Evolutionary conservation across 2,329 filamentous ascomycete species (phyloP), one percentile per base, ranked within the genome.

Genomic region (Tolypocladium sp.): DNA sequence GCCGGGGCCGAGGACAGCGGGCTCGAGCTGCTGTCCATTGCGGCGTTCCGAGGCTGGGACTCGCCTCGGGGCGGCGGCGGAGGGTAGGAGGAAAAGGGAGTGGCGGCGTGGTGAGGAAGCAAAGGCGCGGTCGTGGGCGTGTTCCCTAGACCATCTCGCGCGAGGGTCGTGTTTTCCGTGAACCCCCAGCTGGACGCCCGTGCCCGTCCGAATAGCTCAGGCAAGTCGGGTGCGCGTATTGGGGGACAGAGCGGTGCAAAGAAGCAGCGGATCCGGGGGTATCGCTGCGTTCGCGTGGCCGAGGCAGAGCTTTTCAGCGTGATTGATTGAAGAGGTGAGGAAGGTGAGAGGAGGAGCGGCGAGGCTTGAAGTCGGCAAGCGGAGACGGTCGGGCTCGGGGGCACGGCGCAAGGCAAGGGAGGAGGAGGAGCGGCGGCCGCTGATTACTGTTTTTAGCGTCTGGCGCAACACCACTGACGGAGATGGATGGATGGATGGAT

Each of bases 1-100:
- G 74, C 70, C 57, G 61, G 53, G 49, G 71, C 68, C 42, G 70
- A 71, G 59, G 69, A 66, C 57, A 67, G 61, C 59, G 68, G 68
- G 59, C 65, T 71, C 58, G 66, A 65, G 40, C 54, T 53, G 55
- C 37, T 37, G 52, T 65, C 65, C 68, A 72, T 71, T 56, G 27
- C 20, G 30, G 49, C 30, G 35, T 4, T 40, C 52, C 58, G 56
- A 56, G 51, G 35, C 17, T 30, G 44, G 51, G 9, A 10, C 2
- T 42, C 57, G 51, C 51, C 22, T 41, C 35, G 38, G 40, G 42
- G 20, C 8, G 42, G 25, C n/a, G 8, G 41, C 40, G 35, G 33
- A 25, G 33, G n/a, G 17, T 13, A 9, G 35, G 12, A 9, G 44
- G 2, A 35, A 35, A 17, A 4, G 42, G 46, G 17, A 30, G 56